These are phyloP conservation scores for Elaeis guineensis DNA, from an alignment of 176 grass and related monocot genomes.

Conservation along the genomic window DNA sequence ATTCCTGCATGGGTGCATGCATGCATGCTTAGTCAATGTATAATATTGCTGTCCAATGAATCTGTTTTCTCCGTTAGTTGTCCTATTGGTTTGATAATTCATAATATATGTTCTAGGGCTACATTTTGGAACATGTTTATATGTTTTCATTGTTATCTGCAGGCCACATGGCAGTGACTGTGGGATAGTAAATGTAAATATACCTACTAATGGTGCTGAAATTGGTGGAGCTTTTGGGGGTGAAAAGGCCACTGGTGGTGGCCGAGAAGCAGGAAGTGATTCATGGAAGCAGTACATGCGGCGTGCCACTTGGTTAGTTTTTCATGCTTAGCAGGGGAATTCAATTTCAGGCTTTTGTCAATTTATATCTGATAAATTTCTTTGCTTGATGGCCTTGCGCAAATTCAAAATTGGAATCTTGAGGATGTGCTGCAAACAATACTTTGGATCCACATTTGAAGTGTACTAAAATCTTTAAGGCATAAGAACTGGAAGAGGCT, in stretches of 20 bases:
- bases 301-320: conserved; percentile 76
- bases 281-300: conserved; percentile 99
- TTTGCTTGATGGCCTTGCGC: background rate
- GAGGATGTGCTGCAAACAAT: no score
- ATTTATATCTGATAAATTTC: background rate
- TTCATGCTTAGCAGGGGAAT: conserved; percentile 2
- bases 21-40: no score
- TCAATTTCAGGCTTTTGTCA: conserved; percentile 3
- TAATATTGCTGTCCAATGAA: no score
- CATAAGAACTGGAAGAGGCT: no score
- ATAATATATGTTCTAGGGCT: no score
- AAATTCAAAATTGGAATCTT: no score
- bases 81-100: no score
- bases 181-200: conserved; percentile 97
- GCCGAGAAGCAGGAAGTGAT: conserved; percentile 95
- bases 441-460: no score
- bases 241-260: conserved; percentile 94
- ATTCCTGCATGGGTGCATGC: no score
- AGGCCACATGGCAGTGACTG: conserved; percentile 92
- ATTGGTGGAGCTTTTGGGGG: conserved; percentile 99
- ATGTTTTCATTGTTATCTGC: conserved; percentile 27
- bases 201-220: conserved; percentile 98
- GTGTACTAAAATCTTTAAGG: no score
- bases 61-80: no score
- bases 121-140: conserved; percentile 10